A percentile compares a stretch with the other conserved stretches of the same genome.
These are phyloP conservation scores for Trichaptum fuscoviolaceum DNA, from an alignment of 768 basidiomycete genomes.

Conservation along the genomic window DNA sequence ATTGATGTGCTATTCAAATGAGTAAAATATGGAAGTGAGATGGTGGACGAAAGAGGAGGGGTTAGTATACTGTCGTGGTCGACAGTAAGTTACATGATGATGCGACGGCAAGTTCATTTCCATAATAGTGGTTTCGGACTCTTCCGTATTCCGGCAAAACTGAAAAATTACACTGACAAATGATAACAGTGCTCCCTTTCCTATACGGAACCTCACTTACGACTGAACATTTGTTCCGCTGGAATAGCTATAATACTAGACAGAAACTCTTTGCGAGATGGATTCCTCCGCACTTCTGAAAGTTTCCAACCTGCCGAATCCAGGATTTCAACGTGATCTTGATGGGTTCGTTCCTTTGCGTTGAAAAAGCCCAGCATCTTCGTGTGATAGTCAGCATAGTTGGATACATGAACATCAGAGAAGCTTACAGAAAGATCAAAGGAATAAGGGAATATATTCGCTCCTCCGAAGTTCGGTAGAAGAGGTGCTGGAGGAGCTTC, in stretches of 20 bases:
- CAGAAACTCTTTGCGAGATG: background rate
- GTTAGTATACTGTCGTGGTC: too few relatives aligned
- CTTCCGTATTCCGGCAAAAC: too few relatives aligned
- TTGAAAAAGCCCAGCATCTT: constrained; percentile 27
- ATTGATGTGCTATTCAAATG: too few relatives aligned
- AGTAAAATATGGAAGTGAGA: too few relatives aligned
- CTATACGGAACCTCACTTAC: too few relatives aligned
- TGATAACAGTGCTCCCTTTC: too few relatives aligned
- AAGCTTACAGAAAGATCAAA: constrained; percentile 23
- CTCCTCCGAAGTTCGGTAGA: constrained; percentile 23
- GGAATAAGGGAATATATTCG: constrained; percentile 14
- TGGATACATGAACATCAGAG: background rate
- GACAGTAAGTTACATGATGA: too few relatives aligned
- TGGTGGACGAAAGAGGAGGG: too few relatives aligned
- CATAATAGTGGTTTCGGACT: too few relatives aligned
- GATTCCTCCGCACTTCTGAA: background rate
- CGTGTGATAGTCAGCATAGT: background rate
- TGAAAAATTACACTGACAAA: too few relatives aligned
- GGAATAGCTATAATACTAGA: background rate
- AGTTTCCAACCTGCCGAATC: constrained; percentile 27
- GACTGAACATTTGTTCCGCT: background rate
- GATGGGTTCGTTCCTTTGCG: constrained; percentile 25
- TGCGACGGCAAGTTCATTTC: too few relatives aligned
- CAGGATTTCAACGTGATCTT: constrained; percentile 14
- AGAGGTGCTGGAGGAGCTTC: constrained; percentile 20